Evolutionary conservation across 169 alveolate species (phyloP).

Genomic region (Miamiensis avidus): DNA sequence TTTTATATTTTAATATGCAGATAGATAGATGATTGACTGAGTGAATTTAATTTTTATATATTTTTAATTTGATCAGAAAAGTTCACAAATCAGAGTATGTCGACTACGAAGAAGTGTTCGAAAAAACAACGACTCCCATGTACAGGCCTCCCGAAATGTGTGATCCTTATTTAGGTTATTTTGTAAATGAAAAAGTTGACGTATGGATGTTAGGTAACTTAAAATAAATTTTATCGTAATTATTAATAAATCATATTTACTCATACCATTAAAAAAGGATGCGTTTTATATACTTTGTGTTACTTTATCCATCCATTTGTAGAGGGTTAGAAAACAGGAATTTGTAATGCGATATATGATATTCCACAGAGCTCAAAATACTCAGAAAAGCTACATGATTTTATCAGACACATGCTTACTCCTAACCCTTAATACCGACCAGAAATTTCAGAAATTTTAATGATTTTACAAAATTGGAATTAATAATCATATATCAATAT

Average conservation of each 20-base stretch:
- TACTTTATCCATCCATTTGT: conserved; percentile 86
- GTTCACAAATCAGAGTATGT: conserved; percentile 28
- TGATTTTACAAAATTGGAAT: conserved; percentile 1
- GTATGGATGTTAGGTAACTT: conserved; percentile 87
- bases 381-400: conserved; percentile 66
- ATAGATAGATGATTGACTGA: no score
- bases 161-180: conserved; percentile 74
- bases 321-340: conserved; percentile 81
- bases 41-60: no score
- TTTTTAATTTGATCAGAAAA: not conserved
- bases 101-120: conserved; percentile 78
- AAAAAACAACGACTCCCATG: conserved; percentile 88
- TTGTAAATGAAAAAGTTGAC: conserved; percentile 83
- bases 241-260: not conserved
- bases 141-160: conserved; percentile 93
- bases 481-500: not conserved
- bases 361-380: conserved; percentile 58
- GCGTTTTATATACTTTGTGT: conserved; percentile 82
- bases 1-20: not conserved
- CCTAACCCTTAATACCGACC: conserved; percentile 82
- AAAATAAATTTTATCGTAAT: no score
- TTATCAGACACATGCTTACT: conserved; percentile 71
- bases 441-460: conserved; percentile 16
- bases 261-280: conserved; percentile 12
- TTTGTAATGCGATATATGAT: conserved; percentile 70